Evolutionary conservation across 805 yeast species (phyloP).

Genomic region (Wickerhamomyces xylosicus): DNA sequence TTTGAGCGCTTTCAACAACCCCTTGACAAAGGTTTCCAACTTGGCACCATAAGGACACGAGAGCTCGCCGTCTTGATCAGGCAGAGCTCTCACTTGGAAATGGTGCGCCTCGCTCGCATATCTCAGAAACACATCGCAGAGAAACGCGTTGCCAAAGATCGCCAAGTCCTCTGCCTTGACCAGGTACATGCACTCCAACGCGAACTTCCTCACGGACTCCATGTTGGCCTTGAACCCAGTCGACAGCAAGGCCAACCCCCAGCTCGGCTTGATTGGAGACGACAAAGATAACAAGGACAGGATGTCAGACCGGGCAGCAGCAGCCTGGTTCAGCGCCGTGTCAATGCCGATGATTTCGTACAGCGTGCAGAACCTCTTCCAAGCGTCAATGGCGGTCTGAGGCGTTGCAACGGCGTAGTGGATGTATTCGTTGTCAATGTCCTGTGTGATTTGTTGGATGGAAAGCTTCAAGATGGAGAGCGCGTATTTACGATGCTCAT

Average conservation of each 20-base stretch:
- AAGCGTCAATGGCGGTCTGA: slow-evolving; percentile 32
- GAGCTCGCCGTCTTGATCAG: slow-evolving; percentile 15
- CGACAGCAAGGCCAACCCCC: slow-evolving; percentile 66
- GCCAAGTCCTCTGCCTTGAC: slow-evolving; percentile 36
- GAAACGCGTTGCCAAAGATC: slow-evolving; percentile 33
- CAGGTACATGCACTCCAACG: slow-evolving; percentile 44
- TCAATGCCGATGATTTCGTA: slow-evolving; percentile 78
- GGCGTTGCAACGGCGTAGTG: not conserved
- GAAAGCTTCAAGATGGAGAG: slow-evolving; percentile 57
- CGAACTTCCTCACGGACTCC: slow-evolving; percentile 65
- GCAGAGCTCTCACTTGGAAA: slow-evolving; percentile 35
- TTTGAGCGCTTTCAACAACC: slow-evolving; percentile 22
- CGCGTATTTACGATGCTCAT: slow-evolving; percentile 61
- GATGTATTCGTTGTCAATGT: slow-evolving; percentile 23
- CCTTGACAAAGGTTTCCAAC: slow-evolving; percentile 34
- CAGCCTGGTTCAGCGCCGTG: slow-evolving; percentile 77
- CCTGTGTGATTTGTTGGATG: slow-evolving; percentile 30
- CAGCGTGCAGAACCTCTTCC: slow-evolving; percentile 67
- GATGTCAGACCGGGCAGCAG: slow-evolving; percentile 64
- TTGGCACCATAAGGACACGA: slow-evolving; percentile 50
- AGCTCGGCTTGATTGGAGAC: slow-evolving; percentile 49
- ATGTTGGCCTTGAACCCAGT: slow-evolving; percentile 69
- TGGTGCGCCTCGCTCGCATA: slow-evolving; percentile 54
- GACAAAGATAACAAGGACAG: slow-evolving; percentile 36
- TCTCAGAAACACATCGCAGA: slow-evolving; percentile 40